Percentiles rank a stretch among this genome's conserved stretches.
Conservation (phyloP, 208 protist species). For the Entamoeba invadens region DNA sequence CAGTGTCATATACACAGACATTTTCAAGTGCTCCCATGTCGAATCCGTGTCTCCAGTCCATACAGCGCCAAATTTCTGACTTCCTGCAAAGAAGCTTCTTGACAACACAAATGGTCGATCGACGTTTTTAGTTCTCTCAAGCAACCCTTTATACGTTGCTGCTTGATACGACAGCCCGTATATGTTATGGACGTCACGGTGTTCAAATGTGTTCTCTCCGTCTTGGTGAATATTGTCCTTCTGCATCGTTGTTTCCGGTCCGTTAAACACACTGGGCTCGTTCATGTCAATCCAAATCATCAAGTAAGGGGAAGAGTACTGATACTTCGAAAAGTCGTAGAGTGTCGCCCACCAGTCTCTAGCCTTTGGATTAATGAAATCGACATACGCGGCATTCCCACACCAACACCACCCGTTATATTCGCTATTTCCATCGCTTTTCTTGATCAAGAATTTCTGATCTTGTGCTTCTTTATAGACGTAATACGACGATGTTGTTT, state of each 20-base stretch:
- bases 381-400: neutral
- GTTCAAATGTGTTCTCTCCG: neutral
- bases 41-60: slow-evolving; percentile 25
- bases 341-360: neutral
- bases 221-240: slow-evolving; percentile 2
- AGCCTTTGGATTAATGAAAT: neutral
- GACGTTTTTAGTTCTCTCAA: neutral
- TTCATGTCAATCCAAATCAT: slow-evolving; percentile 24
- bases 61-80: neutral
- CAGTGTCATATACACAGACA: slow-evolving; percentile 6
- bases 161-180: slow-evolving; percentile 4
- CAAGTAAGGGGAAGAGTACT: neutral
- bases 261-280: slow-evolving; percentile 9
- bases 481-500: neutral
- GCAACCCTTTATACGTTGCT: neutral
- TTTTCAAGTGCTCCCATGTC: slow-evolving; percentile 21
- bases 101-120: slow-evolving; percentile 20
- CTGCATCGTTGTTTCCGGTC: neutral
- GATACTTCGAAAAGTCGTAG: neutral
- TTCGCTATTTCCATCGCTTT: neutral
- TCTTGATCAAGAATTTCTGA: neutral
- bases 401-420: slow-evolving; percentile 14
- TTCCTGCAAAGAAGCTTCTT: slow-evolving; percentile 24
- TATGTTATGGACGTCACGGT: slow-evolving; percentile 21
- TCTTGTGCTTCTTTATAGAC: neutral